Evolutionary conservation across 2,329 filamentous ascomycete genomes (phyloP).

Genomic region (Curvularia eragrostidis): DNA sequence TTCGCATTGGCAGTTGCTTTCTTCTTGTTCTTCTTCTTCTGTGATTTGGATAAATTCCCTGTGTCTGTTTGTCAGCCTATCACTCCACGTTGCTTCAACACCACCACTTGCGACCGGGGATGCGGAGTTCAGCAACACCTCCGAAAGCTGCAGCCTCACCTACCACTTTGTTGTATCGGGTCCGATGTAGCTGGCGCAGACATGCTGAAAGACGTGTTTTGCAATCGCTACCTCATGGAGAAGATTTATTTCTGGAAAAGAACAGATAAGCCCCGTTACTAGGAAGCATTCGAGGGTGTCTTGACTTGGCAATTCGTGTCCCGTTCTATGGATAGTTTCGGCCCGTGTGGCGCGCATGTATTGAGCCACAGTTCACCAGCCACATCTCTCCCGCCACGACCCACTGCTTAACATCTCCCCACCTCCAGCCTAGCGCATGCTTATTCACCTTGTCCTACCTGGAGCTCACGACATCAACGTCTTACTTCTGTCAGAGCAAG

Average conservation of each 20-base stretch:
- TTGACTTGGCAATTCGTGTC: slow-evolving; percentile 49
- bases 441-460: background rate
- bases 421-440: background rate
- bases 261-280: slow-evolving; percentile 19
- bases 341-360: slow-evolving; percentile 32
- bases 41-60: slow-evolving; percentile 46
- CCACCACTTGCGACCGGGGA: background rate
- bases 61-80: slow-evolving; percentile 25
- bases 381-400: slow-evolving; percentile 17
- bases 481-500: background rate
- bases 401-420: background rate
- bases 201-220: slow-evolving; percentile 32
- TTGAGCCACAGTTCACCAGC: slow-evolving; percentile 39
- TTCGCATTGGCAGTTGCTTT: slow-evolving; percentile 34
- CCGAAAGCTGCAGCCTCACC: slow-evolving; percentile 38
- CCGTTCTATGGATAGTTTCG: slow-evolving; percentile 41
- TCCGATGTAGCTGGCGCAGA: slow-evolving; percentile 37
- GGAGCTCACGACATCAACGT: background rate
- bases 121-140: slow-evolving; percentile 21
- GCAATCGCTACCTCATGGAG: slow-evolving; percentile 17
- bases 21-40: slow-evolving; percentile 53
- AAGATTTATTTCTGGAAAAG: background rate
- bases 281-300: slow-evolving; percentile 36
- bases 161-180: slow-evolving; percentile 46
- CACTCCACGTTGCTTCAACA: slow-evolving; percentile 2